phyloP scores from a whole-genome alignment of 345 rosid genomes.

The Orychophragmus violaceus region DNA sequence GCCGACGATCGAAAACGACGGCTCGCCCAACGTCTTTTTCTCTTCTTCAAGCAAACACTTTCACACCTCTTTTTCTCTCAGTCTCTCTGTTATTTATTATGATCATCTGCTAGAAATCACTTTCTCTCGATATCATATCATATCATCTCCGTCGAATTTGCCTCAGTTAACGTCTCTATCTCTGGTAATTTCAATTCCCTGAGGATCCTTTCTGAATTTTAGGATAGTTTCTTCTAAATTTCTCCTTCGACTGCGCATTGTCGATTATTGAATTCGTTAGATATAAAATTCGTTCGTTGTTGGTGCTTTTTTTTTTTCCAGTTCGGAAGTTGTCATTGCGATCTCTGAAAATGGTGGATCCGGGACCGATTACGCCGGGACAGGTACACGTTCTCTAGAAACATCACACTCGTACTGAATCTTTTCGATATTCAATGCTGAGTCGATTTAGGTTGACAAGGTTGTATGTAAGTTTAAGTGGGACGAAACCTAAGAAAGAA shows the following conservation, averaged over 20 bases:
- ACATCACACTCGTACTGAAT: not conserved
- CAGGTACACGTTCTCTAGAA: slow-evolving; percentile 40
- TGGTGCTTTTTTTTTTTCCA: slow-evolving; percentile 13
- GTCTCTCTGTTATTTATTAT: slow-evolving; percentile 31
- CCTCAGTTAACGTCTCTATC: not conserved
- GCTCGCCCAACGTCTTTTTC: slow-evolving; percentile 42
- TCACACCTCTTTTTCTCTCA: slow-evolving; percentile 9
- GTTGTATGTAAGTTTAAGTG: too few species aligned
- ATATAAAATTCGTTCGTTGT: not conserved
- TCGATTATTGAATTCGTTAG: not conserved
- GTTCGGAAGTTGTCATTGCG: slow-evolving; percentile 14
- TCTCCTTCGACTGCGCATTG: not conserved
- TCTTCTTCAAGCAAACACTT: slow-evolving; percentile 62
- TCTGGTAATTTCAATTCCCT: slow-evolving; percentile 26
- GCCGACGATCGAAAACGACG: slow-evolving; percentile 48
- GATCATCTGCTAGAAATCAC: slow-evolving; percentile 33
- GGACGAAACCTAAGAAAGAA: not conserved
- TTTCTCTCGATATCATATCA: not conserved
- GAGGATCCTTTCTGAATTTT: not conserved
- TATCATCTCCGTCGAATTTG: not conserved
- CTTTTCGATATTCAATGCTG: slow-evolving; percentile 12
- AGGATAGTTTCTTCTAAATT: not conserved
- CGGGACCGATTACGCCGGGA: slow-evolving; percentile 73
- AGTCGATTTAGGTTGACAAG: not conserved
- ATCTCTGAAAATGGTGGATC: slow-evolving; percentile 52